Percentiles rank a stretch among this genome's conserved stretches.
Conservation (phyloP, 495 filamentous ascomycete species). For the Aspergillus biplanus region DNA sequence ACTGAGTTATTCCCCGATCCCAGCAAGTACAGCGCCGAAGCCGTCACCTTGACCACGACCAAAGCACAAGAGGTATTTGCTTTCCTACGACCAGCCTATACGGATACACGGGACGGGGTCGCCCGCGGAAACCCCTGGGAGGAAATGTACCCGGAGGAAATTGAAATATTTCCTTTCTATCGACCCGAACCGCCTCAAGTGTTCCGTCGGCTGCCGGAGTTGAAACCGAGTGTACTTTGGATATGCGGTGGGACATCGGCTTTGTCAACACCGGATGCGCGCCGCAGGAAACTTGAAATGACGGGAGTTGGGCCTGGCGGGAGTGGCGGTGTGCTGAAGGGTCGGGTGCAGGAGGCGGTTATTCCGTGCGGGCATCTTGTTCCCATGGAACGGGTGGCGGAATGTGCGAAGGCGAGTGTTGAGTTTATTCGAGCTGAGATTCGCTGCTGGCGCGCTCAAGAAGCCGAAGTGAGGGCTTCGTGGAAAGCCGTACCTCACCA, state of each 20-base stretch:
- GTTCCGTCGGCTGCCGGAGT: constrained; percentile 56
- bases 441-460: not conserved
- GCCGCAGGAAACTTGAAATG: constrained; percentile 56
- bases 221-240: constrained; percentile 72
- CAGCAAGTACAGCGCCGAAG: constrained; percentile 22
- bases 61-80: constrained; percentile 61
- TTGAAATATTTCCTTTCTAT: constrained; percentile 59
- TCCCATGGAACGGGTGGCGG: constrained; percentile 20
- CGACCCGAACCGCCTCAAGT: constrained; percentile 62
- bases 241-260: constrained; percentile 64
- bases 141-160: constrained; percentile 35
- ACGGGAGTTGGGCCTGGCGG: constrained; percentile 66
- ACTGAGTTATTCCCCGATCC: constrained; percentile 48
- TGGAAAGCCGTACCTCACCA: constrained; percentile 5
- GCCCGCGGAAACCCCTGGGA: constrained; percentile 15
- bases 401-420: constrained; percentile 10
- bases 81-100: constrained; percentile 37
- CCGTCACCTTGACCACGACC: constrained; percentile 61
- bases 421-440: constrained; percentile 11
- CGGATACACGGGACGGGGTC: constrained; percentile 21
- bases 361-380: constrained; percentile 18
- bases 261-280: constrained; percentile 50
- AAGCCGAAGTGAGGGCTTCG: not conserved
- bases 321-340: constrained; percentile 60
- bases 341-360: constrained; percentile 52